Percentiles rank a stretch among this genome's conserved stretches.
phyloP scores from a whole-genome alignment of 2,329 filamentous ascomycete genomes.

The Aspergillus flavus region DNA sequence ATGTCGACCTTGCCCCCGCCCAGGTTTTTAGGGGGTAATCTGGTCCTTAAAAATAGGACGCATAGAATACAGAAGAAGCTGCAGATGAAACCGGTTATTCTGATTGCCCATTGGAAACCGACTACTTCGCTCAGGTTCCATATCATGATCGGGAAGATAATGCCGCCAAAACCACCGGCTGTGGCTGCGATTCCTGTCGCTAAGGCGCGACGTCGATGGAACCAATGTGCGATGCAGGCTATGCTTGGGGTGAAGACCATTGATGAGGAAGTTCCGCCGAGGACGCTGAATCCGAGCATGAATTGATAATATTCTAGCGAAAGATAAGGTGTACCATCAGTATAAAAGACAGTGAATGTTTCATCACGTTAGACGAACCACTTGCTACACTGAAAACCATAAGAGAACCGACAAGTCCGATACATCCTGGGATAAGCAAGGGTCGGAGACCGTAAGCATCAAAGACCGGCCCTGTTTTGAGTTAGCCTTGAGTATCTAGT shows the following conservation, averaged over 20 bases:
- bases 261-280: background rate
- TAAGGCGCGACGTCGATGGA: background rate
- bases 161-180: background rate
- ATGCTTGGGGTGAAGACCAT: background rate
- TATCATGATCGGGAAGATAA: constrained; percentile 5
- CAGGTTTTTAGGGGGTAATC: background rate
- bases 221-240: background rate
- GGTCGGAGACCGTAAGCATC: background rate
- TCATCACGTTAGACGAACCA: background rate
- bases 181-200: constrained; percentile 2
- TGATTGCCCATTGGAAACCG: background rate
- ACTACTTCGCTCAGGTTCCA: background rate
- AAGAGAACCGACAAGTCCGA: background rate
- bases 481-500: background rate
- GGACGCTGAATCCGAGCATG: constrained; percentile 3
- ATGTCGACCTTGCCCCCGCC: background rate
- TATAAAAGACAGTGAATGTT: background rate
- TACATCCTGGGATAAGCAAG: background rate
- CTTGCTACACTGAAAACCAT: background rate
- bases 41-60: background rate
- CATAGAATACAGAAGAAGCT: background rate
- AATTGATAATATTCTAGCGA: background rate
- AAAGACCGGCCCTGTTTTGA: background rate
- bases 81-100: background rate
- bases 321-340: background rate